Evolutionary conservation across 2,329 filamentous ascomycete species (phyloP), one percentile per base, ranked within the genome.

Genomic region (Cladosporium sp.): DNA sequence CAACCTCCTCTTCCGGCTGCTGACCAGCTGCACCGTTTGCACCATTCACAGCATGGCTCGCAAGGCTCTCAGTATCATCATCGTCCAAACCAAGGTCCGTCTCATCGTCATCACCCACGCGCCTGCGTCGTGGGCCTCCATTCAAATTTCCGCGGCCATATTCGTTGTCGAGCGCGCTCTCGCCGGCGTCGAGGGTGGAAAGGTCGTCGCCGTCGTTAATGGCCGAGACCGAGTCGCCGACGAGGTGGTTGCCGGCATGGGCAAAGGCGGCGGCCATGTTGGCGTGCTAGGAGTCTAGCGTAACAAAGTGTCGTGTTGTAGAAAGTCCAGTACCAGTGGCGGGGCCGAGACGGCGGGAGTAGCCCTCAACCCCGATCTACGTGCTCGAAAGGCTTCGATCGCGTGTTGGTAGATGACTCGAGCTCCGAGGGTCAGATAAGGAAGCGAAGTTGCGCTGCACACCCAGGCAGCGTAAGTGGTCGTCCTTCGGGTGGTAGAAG

Each of bases 211-310:
- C 85, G 57, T 90, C 90, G 64, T 94, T 95, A 70, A 96, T 95
- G 55, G 86, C 88, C 53, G 86, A 84, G 49, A 85, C 86, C 46
- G 86, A 89, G 71, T 91, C 86, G 63, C 86, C 90, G 65, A 93
- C 83, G 60, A 91, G 75, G 71, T 91, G 86, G 72, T 93, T 95
- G 63, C 86, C 87, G 64, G 92, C 82, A 71, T 93, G 86, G 55
- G 85, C 92, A 68, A 94, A 95, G 59, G 88, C 86, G 67, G 85
- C 86, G 76, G 93, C 88, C 88, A 93, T 92, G n/a, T n/a, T 40
- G 22, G 19, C n/a, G 43, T 38, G 43, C 43, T 27, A 16, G 32
- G 32, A 19, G 13, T 18, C n/a, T 30, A 19, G 13, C 59, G 57
- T 49, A 41, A 11, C 5, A 15, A 38, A 19, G 35, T 38, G 35